Percentiles rank a stretch among this genome's conserved stretches.
Evolutionary conservation across 2,329 filamentous ascomycete genomes (phyloP).

Genomic region (Tolypocladium cylindrosporum): DNA sequence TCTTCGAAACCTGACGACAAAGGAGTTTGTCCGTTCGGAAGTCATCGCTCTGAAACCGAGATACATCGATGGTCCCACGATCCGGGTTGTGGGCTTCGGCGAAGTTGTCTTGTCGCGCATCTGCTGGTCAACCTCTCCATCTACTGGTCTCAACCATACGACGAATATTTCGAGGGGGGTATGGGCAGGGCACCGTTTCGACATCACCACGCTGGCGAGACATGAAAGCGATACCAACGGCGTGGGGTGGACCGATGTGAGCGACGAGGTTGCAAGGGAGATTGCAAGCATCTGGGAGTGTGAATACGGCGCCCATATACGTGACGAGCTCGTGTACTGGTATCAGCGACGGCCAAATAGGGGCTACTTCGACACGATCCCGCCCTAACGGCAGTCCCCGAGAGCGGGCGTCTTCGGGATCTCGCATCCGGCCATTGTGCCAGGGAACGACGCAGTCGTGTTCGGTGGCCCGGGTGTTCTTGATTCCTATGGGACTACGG

Average conservation of each 20-base stretch:
- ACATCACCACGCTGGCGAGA: conserved; percentile 1
- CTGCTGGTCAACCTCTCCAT: conserved; percentile 1
- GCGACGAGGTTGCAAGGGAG: conserved; percentile 3
- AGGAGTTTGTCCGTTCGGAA: conserved; percentile 5
- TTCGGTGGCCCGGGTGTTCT: too few species aligned
- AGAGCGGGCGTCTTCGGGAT: too few species aligned
- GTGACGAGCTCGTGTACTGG: too few species aligned
- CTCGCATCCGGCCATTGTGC: too few species aligned
- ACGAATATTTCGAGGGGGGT: conserved; percentile 1
- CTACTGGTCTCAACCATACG: background rate
- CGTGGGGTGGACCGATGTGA: conserved; percentile 1
- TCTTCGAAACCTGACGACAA: conserved; percentile 5
- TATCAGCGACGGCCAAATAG: too few species aligned
- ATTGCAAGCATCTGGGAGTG: background rate
- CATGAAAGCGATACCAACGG: background rate
- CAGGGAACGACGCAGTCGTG: too few species aligned
- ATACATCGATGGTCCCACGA: conserved; percentile 4
- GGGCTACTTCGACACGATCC: too few species aligned
- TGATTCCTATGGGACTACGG: too few species aligned
- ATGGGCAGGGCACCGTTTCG: conserved; percentile 7
- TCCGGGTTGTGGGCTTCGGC: conserved; percentile 3
- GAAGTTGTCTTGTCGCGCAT: conserved; percentile 6
- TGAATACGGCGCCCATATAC: too few species aligned
- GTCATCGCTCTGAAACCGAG: conserved; percentile 3
- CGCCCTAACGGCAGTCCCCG: too few species aligned